These are phyloP conservation scores for Wickerhamiella spandovensis DNA, from an alignment of 805 yeast species.

Conservation along the genomic window DNA sequence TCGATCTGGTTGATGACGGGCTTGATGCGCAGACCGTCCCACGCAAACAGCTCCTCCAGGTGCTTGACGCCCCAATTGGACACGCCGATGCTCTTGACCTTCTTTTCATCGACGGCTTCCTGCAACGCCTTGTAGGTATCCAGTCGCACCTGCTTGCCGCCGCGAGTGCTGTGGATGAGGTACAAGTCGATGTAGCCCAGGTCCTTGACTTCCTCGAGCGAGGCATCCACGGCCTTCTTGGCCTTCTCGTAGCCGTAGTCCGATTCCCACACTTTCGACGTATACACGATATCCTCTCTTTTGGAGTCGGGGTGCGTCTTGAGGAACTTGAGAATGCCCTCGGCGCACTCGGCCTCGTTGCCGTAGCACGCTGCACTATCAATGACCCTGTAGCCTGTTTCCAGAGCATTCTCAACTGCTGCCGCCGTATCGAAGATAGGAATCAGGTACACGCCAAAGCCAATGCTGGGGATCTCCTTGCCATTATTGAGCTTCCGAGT, in stretches of 20 bases:
- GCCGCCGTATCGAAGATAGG: conserved; percentile 15
- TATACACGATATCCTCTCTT: conserved; percentile 37
- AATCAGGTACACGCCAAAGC: conserved; percentile 18
- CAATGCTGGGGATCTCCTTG: conserved; percentile 14
- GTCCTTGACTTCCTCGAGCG: conserved; percentile 37
- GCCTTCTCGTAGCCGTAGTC: conserved; percentile 43
- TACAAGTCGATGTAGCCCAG: conserved; percentile 57
- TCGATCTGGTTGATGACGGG: conserved; percentile 76
- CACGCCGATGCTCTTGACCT: conserved; percentile 43
- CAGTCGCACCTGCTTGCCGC: conserved; percentile 25
- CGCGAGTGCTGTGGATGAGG: conserved; percentile 44
- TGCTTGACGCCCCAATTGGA: conserved; percentile 50
- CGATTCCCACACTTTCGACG: conserved; percentile 60
- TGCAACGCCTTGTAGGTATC: conserved; percentile 26
- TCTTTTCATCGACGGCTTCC: conserved; percentile 39
- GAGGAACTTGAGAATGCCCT: conserved; percentile 10
- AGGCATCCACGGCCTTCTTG: conserved; percentile 40
- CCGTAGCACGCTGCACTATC: conserved; percentile 56
- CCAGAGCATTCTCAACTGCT: conserved; percentile 43
- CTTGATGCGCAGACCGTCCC: conserved; percentile 27
- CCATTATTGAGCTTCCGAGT: neutral
- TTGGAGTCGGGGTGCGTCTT: conserved; percentile 28
- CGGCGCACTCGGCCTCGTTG: conserved; percentile 45
- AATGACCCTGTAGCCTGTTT: conserved; percentile 56
- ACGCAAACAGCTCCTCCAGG: conserved; percentile 32